A percentile compares a stretch with the other conserved stretches of the same genome.
Conservation (phyloP, 768 basidiomycete species). For the Filobasidium floriforme region DNA sequence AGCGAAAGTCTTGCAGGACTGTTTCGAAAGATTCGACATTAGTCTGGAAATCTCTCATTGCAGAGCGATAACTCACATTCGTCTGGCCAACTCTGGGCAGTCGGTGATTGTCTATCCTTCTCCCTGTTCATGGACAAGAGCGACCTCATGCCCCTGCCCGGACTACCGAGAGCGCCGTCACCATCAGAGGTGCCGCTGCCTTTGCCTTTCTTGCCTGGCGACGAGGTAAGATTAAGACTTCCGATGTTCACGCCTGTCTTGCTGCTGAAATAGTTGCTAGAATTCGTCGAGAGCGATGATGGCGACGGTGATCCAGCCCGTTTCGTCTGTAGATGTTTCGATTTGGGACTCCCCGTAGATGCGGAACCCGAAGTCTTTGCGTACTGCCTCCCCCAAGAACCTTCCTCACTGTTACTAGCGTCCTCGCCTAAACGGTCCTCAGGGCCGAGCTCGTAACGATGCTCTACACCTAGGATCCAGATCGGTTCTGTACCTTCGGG, state of each 20-base stretch:
- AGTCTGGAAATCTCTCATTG: not conserved
- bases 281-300: not conserved
- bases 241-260: not conserved
- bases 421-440: not conserved
- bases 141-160: conserved; percentile 6
- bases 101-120: conserved; percentile 2
- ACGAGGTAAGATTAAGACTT: not conserved
- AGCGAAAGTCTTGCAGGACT: conserved; percentile 84
- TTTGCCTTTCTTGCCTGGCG: not conserved
- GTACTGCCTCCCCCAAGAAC: not conserved
- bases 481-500: conserved; percentile 77
- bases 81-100: conserved; percentile 5
- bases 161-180: not conserved
- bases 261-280: conserved; percentile 5
- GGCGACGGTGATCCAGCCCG: not conserved
- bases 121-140: not conserved
- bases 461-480: conserved; percentile 79
- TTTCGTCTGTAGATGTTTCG: not conserved
- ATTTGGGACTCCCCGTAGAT: conserved; percentile 1
- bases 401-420: not conserved
- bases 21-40: conserved; percentile 24
- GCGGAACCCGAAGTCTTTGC: not conserved
- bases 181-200: not conserved
- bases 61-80: conserved; percentile 9
- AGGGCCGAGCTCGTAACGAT: conserved; percentile 21